Base-by-base conservation (phyloP, 257 asterid species). In the Solanum pimpinellifolium region DNA sequence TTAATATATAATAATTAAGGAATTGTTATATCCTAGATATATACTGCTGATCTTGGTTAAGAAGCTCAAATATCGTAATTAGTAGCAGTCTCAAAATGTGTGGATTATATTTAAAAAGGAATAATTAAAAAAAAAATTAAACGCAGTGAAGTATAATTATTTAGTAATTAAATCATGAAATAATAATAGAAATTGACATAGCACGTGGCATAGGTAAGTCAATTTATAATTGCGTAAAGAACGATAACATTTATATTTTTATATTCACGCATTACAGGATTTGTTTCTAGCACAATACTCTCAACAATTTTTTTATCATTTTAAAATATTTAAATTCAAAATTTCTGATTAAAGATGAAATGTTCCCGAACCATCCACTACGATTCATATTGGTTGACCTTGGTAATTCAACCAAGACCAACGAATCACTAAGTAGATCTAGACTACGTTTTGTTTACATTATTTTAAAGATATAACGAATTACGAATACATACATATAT, bases 231-330 rank as follows among this genome's bases (percentile, higher is more conserved):
- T 35, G 78, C 18, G 1, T 18, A 56, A 52, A 18, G n/a, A 56
- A 56, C 20, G 0, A 2, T 52, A 6, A 49, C 1, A 49, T 49
- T 49, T 49, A 6, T 3, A 49, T 49, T 49, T 49, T 62, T 0
- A 11, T n/a, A 62, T 62, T 62, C 3, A 10, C 3, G 0, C 3
- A 5, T 6, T 2, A 0, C 1, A 62, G 0, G 1, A n/a, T 62
- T 62, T 0, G 2, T 62, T 62, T 62, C 1, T n/a, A 1, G 0
- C 0, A 0, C 2, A n/a, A n/a, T 7, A 62, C 7, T n/a, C 31
- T 1, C 3, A 4, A 62, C 0, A 0, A 9, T 20, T 4, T 3
- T 3, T 21, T 60, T 21, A 23, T 0, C 6, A n/a, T 62, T n/a
- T 1, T n/a, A 2, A 7, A 1, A 2, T 0, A 6, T 21, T 59